Evolutionary conservation across 495 filamentous ascomycete species (phyloP), one percentile per base, ranked within the genome.

Genomic region (Tuber aestivum): DNA sequence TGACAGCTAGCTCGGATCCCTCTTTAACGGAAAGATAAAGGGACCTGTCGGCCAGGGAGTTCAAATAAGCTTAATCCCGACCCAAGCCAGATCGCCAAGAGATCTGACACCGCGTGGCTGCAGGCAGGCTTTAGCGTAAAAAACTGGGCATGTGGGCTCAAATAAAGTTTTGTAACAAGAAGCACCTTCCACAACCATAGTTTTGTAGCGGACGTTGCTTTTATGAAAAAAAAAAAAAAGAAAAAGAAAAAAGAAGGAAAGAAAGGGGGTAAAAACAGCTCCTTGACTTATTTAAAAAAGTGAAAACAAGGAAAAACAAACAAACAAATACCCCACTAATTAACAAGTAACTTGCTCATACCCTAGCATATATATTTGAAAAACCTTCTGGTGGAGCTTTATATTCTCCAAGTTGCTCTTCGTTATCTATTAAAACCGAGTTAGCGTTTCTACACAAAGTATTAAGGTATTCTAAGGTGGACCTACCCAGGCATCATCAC

Each of bases 401-500:
- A 71, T 23, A 20, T 71, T 0, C 16, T 71, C 4, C 23, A 44
- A 8, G 8, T 4, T n/a, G 70, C 35, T 71, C 12, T 40, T 4
- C 12, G 0, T 40, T n/a, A 71, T 14, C 38, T 71, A 35, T 71
- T 40, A 12, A 44, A 71, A 35, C 18, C 8, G 27, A 16, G 21
- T 44, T 44, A 41, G 16, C 5, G 32, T n/a, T 71, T 18, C 23
- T 44, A 14, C 16, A 16, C 20, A 41, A 42, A 71, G 3, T 9
- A 2, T 12, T 71, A 14, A 44, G 18, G 23, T 21, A 2, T n/a
- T 41, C 21, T 42, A 10, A 71, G 23, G 10, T 61, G 32, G 20
- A 48, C 77, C 74, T 77, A 82, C 81, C 12, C 27, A 44, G 9
- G 41, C 65, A 40, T 82, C 81, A 71, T 82, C 74, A 41, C 80